A percentile compares a stretch with the other conserved stretches of the same genome.
Conservation (phyloP, 352 stramenopile species). For the Globisporangium paddicum region DNA sequence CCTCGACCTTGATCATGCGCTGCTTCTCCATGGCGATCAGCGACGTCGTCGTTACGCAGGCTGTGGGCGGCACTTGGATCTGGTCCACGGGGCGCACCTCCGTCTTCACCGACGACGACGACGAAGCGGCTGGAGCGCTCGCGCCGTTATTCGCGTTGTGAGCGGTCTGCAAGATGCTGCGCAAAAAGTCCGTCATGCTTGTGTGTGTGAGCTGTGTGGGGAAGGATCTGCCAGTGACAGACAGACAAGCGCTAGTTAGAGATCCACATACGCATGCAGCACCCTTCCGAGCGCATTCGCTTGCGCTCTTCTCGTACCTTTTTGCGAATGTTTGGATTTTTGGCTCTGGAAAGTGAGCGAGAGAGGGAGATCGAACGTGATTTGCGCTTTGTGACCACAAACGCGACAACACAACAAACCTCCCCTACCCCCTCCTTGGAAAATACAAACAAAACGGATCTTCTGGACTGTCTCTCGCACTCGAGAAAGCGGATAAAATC, state of each 20-base stretch:
- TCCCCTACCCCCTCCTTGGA: too few species aligned
- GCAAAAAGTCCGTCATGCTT: conserved; percentile 77
- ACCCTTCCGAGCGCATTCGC: not conserved
- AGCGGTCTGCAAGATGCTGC: conserved; percentile 58
- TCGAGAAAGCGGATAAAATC: too few species aligned
- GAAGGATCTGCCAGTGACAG: not conserved
- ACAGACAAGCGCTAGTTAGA: not conserved
- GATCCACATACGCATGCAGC: not conserved
- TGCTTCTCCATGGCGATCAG: conserved; percentile 31
- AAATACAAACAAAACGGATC: too few species aligned
- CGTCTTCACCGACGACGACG: conserved; percentile 20
- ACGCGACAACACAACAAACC: conserved; percentile 1
- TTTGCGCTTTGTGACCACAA: too few species aligned
- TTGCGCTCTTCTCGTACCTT: not conserved
- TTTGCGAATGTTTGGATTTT: conserved; percentile 7
- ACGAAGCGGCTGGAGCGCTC: too few species aligned
- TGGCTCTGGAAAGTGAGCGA: not conserved
- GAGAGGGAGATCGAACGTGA: conserved; percentile 3
- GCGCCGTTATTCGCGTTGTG: too few species aligned
- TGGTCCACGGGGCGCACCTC: conserved; percentile 49
- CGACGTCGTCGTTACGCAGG: conserved; percentile 12
- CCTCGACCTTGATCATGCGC: conserved; percentile 59
- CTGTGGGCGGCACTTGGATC: conserved; percentile 43
- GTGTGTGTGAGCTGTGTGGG: conserved; percentile 3
- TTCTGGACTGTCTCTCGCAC: too few species aligned